These are phyloP conservation scores for Thielaviopsis cerberus DNA, from an alignment of 2,329 filamentous ascomycete genomes.

Conservation along the genomic window DNA sequence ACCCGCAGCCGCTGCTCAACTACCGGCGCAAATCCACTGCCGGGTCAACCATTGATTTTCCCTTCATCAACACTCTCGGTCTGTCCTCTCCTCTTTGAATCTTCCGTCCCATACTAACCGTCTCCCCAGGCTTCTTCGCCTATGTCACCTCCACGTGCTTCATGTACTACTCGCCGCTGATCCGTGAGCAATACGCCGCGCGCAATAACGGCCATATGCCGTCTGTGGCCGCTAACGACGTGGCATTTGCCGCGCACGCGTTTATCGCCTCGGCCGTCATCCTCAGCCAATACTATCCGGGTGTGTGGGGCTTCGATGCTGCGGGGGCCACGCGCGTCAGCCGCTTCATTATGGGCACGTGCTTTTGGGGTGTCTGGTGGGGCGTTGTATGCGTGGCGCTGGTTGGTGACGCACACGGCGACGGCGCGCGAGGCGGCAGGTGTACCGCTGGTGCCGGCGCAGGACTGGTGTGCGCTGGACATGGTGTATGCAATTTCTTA, in stretches of 20 bases:
- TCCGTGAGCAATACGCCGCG: conserved; percentile 66
- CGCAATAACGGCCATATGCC: conserved; percentile 59
- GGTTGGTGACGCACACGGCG: conserved; percentile 23
- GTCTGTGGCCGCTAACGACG: conserved; percentile 77
- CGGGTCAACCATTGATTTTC: conserved; percentile 78
- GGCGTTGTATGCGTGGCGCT: conserved; percentile 33
- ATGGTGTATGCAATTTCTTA: conserved; percentile 56
- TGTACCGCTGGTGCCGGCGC: conserved; percentile 20
- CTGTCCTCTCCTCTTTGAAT: conserved; percentile 9
- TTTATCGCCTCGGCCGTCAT: conserved; percentile 51
- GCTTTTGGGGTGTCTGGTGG: conserved; percentile 48
- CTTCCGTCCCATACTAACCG: neutral
- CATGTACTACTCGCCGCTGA: conserved; percentile 61
- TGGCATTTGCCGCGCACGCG: conserved; percentile 72
- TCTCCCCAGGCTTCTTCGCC: conserved; percentile 41
- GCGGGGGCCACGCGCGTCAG: conserved; percentile 36
- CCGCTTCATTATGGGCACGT: conserved; percentile 47
- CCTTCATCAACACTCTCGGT: conserved; percentile 51
- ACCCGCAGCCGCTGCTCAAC: conserved; percentile 76
- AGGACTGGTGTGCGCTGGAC: conserved; percentile 43
- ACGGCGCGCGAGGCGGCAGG: conserved; percentile 14
- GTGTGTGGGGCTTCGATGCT: conserved; percentile 59
- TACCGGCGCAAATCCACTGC: conserved; percentile 55
- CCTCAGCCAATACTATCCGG: conserved; percentile 60
- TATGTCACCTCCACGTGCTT: conserved; percentile 59